Conservation (phyloP, 805 yeast genomes). For the Cyberlindnera xylosilytica region DNA sequence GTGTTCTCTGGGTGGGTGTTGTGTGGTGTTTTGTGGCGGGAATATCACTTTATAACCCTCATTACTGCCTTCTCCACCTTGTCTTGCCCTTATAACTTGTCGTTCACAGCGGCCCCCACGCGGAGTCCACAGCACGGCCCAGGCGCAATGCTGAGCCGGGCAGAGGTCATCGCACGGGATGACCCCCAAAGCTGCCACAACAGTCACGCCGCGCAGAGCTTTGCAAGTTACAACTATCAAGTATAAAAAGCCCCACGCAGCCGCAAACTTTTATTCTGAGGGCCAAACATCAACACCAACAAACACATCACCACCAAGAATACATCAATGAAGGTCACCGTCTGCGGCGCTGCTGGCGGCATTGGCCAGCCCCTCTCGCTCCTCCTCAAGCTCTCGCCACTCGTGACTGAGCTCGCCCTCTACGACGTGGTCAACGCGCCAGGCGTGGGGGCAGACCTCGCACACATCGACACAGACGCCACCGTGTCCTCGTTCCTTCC, state of each 20-base stretch:
- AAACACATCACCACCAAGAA: neutral
- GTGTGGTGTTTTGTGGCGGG: no score
- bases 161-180: neutral
- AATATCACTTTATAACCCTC: no score
- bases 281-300: neutral
- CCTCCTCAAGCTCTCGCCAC: constrained; percentile 66
- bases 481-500: constrained; percentile 62
- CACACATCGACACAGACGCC: constrained; percentile 76
- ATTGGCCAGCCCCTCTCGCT: constrained; percentile 71
- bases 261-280: neutral
- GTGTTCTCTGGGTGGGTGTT: no score
- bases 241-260: neutral
- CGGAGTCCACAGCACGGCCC: no score
- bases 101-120: no score
- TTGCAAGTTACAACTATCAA: no score
- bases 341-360: constrained; percentile 85
- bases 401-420: constrained; percentile 64
- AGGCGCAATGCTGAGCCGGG: neutral
- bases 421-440: constrained; percentile 76
- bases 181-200: neutral
- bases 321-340: constrained; percentile 55
- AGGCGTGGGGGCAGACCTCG: constrained; percentile 78
- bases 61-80: no score
- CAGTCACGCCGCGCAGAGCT: neutral
- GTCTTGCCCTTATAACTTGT: no score